phyloP scores from a whole-genome alignment of 23 red algal species.

The Gracilaria vermiculophylla region DNA sequence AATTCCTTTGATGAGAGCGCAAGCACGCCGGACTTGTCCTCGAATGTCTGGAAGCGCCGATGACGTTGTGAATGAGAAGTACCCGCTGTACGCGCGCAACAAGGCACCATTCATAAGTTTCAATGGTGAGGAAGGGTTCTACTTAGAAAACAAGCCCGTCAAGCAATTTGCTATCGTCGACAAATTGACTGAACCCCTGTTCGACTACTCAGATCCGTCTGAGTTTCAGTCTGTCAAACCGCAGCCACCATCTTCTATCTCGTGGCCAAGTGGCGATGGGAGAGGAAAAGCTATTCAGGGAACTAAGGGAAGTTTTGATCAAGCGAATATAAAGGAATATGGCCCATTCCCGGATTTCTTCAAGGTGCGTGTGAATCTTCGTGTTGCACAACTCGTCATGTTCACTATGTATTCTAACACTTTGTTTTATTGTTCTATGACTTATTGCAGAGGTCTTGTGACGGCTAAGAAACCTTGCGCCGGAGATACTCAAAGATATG shows the following conservation, averaged over 20 bases:
- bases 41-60: constrained; percentile 9
- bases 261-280: constrained; percentile 68
- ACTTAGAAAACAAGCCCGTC: constrained; percentile 44
- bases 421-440: not conserved
- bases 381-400: too few relatives aligned
- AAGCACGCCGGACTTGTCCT: constrained; percentile 3
- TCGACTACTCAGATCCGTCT: constrained; percentile 37
- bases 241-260: constrained; percentile 16
- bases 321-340: constrained; percentile 54
- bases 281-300: constrained; percentile 30
- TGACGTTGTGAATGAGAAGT: constrained; percentile 26
- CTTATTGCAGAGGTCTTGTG: constrained; percentile 33
- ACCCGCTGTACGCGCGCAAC: constrained; percentile 29
- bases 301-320: constrained; percentile 49
- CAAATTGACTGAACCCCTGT: constrained; percentile 40
- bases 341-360: constrained; percentile 78
- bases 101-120: constrained; percentile 60
- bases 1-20: not conserved
- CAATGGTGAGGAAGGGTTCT: constrained; percentile 57
- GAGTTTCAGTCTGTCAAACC: constrained; percentile 59
- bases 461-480: not conserved
- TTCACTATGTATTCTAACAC: not conserved
- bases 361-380: constrained; percentile 39
- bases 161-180: constrained; percentile 44
- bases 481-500: not conserved